phyloP scores from a whole-genome alignment of 305 asterid genomes.

The Solanum hybrid region DNA sequence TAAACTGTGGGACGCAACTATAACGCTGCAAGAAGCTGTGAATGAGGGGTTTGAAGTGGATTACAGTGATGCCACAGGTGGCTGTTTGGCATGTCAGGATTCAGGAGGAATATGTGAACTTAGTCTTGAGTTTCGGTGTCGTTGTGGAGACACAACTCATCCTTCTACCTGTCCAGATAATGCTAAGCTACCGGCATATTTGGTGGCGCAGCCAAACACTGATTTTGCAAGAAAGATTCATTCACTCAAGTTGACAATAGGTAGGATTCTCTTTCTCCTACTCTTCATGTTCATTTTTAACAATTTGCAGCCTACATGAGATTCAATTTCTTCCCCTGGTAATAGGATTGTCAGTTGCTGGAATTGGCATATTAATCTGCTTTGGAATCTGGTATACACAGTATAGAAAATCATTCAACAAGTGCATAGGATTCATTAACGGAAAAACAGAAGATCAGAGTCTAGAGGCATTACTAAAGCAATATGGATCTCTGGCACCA shows the following conservation, averaged over 20 bases:
- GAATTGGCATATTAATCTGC: neutral
- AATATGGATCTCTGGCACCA: constrained; percentile 7
- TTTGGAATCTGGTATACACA: neutral
- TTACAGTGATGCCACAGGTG: no score
- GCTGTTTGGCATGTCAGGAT: no score
- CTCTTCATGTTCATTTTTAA: neutral
- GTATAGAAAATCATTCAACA: neutral
- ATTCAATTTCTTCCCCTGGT: neutral
- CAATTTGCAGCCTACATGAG: neutral
- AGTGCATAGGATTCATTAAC: neutral
- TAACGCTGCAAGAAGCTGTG: no score
- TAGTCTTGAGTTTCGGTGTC: neutral
- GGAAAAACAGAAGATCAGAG: neutral
- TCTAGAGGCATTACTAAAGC: neutral
- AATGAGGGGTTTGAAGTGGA: no score
- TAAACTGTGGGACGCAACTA: no score
- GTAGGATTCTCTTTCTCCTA: neutral
- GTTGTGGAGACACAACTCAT: neutral
- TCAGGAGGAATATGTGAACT: no score
- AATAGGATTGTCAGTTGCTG: neutral
- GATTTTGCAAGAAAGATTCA: neutral
- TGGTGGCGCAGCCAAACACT: neutral
- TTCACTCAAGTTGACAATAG: neutral
- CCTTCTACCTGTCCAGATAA: neutral
- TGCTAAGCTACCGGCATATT: neutral